phyloP scores from a whole-genome alignment of 1,284 basidiomycete species.

The Rhodofomes roseus region DNA sequence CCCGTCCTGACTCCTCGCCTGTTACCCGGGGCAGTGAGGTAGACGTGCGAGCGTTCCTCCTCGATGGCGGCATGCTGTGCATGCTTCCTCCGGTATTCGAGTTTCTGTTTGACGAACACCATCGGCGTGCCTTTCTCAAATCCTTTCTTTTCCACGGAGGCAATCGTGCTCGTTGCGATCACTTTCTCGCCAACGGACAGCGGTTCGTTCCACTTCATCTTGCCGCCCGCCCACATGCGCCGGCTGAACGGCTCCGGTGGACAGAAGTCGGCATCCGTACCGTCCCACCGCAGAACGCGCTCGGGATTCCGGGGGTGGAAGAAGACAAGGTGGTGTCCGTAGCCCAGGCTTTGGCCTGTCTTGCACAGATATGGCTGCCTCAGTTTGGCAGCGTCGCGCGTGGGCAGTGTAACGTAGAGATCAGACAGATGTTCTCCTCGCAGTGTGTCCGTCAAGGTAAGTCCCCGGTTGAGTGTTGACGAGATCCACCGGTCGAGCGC shows the following conservation, averaged over 20 bases:
- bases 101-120: constrained; percentile 76
- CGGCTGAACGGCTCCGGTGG: constrained; percentile 73
- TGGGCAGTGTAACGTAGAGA: constrained; percentile 68
- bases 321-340: constrained; percentile 72
- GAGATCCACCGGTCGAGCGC: constrained; percentile 51
- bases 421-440: constrained; percentile 51
- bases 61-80: constrained; percentile 43
- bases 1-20: constrained; percentile 39
- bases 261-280: constrained; percentile 68
- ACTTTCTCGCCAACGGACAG: constrained; percentile 56
- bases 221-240: constrained; percentile 84
- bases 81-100: constrained; percentile 43
- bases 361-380: constrained; percentile 23
- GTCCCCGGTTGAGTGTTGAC: constrained; percentile 32
- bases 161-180: constrained; percentile 47
- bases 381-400: constrained; percentile 48
- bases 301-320: constrained; percentile 70
- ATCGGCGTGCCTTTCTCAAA: constrained; percentile 56
- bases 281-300: constrained; percentile 56
- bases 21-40: constrained; percentile 41
- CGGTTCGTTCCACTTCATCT: constrained; percentile 60
- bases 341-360: constrained; percentile 41
- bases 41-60: constrained; percentile 77
- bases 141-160: constrained; percentile 62
- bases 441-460: constrained; percentile 42